A percentile compares a stretch with the other conserved stretches of the same genome.
phyloP scores from a whole-genome alignment of 2,329 filamentous ascomycete species.

The Neopestalotiopsis clavispora region DNA sequence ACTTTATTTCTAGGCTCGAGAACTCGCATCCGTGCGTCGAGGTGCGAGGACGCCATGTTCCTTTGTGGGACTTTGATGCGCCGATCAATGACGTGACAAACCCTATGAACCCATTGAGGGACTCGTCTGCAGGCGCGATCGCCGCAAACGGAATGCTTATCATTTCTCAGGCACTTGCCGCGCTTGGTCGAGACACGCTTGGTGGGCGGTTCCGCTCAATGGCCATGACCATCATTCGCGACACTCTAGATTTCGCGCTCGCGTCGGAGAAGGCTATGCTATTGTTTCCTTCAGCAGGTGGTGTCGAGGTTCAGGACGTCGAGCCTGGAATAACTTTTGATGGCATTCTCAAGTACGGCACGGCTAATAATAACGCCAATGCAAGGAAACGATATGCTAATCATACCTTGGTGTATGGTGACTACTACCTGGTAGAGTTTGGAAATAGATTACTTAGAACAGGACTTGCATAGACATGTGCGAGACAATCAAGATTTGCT shows the following conservation, averaged over 20 bases:
- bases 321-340: constrained; percentile 30
- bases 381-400: constrained; percentile 34
- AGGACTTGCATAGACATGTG: constrained; percentile 25
- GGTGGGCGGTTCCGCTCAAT: constrained; percentile 18
- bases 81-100: constrained; percentile 37
- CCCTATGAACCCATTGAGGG: constrained; percentile 31
- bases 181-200: constrained; percentile 11
- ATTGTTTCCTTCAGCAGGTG: background rate
- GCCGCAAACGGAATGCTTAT: constrained; percentile 35
- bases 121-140: constrained; percentile 37
- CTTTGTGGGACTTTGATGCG: constrained; percentile 54
- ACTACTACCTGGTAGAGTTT: constrained; percentile 53
- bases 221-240: constrained; percentile 22
- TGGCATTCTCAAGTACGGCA: constrained; percentile 37
- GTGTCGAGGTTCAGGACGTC: constrained; percentile 17
- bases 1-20: constrained; percentile 48
- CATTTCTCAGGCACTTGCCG: constrained; percentile 25
- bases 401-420: constrained; percentile 52
- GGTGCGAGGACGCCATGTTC: constrained; percentile 30
- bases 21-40: constrained; percentile 34
- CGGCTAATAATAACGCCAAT: constrained; percentile 39
- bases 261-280: constrained; percentile 30
- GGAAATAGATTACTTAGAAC: constrained; percentile 50
- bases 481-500: background rate
- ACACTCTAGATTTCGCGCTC: constrained; percentile 27